These are phyloP conservation scores for Laetiporus sulphureus DNA, from an alignment of 1,284 basidiomycete genomes.

Conservation along the genomic window DNA sequence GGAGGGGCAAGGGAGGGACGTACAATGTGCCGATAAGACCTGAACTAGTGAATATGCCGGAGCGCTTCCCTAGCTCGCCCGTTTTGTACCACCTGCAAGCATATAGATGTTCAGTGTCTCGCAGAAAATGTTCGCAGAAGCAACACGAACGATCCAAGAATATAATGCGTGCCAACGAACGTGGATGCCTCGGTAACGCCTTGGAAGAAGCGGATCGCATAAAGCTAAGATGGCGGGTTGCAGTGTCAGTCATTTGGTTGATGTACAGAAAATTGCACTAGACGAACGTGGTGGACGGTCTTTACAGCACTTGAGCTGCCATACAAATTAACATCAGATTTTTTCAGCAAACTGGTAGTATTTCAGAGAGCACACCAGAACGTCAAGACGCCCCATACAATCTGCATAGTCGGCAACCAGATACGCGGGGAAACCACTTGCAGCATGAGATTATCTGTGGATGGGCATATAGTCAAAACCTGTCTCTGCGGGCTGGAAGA, in stretches of 20 bases:
- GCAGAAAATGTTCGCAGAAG: too few relatives aligned
- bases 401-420: constrained; percentile 62
- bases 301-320: constrained; percentile 49
- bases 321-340: neutral
- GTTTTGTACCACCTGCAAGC: constrained; percentile 60
- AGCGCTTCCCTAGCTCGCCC: constrained; percentile 62
- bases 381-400: constrained; percentile 58
- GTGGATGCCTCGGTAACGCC: constrained; percentile 69
- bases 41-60: constrained; percentile 65
- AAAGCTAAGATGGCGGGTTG: constrained; percentile 46
- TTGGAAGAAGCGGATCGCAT: constrained; percentile 69
- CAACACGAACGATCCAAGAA: constrained; percentile 54
- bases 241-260: too few relatives aligned
- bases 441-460: constrained; percentile 55
- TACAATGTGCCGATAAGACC: constrained; percentile 60
- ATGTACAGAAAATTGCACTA: too few relatives aligned
- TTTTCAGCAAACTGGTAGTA: too few relatives aligned
- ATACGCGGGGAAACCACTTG: constrained; percentile 55
- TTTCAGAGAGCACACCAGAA: constrained; percentile 42
- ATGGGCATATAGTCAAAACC: constrained; percentile 1
- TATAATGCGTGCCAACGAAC: constrained; percentile 70
- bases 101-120: neutral
- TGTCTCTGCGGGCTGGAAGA: neutral
- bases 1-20: too few relatives aligned
- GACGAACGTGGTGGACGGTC: constrained; percentile 46